These are phyloP conservation scores for Candida chauliodis DNA, from an alignment of 805 yeast genomes.

Conservation along the genomic window DNA sequence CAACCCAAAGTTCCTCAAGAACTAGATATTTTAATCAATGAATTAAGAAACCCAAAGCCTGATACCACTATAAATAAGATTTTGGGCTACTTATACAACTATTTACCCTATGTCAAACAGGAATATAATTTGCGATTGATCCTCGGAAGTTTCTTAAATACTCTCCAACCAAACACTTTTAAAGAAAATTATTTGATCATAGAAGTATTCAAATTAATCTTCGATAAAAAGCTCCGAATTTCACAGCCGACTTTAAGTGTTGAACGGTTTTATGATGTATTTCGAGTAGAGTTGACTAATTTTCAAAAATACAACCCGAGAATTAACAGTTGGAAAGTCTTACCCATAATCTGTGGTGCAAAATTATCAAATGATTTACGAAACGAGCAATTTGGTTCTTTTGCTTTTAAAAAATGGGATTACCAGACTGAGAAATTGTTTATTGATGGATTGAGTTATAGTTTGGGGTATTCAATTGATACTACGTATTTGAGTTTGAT, in stretches of 20 bases:
- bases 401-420: slow-evolving; percentile 38
- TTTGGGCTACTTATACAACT: slow-evolving; percentile 48
- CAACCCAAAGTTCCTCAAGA: slow-evolving; percentile 30
- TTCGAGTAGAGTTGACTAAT: slow-evolving; percentile 31
- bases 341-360: slow-evolving; percentile 48
- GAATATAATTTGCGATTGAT: slow-evolving; percentile 44
- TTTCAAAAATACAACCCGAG: slow-evolving; percentile 26
- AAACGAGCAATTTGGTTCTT: slow-evolving; percentile 28
- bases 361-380: slow-evolving; percentile 33
- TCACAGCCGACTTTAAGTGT: slow-evolving; percentile 49
- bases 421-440: slow-evolving; percentile 23
- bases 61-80: slow-evolving; percentile 28
- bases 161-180: slow-evolving; percentile 19
- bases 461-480: slow-evolving; percentile 21
- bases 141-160: slow-evolving; percentile 42
- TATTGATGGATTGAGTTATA: slow-evolving; percentile 20
- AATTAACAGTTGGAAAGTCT: slow-evolving; percentile 41
- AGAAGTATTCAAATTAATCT: slow-evolving; percentile 46
- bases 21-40: slow-evolving; percentile 45
- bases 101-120: slow-evolving; percentile 47
- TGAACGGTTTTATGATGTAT: slow-evolving; percentile 37
- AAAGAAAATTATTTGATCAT: slow-evolving; percentile 35
- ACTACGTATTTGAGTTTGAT: slow-evolving; percentile 29
- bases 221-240: slow-evolving; percentile 43
- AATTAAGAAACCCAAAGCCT: slow-evolving; percentile 38